Percentiles rank a stretch among this genome's conserved stretches.
Conservation (phyloP, 2,329 filamentous ascomycete species). For the Alternaria sp. region DNA sequence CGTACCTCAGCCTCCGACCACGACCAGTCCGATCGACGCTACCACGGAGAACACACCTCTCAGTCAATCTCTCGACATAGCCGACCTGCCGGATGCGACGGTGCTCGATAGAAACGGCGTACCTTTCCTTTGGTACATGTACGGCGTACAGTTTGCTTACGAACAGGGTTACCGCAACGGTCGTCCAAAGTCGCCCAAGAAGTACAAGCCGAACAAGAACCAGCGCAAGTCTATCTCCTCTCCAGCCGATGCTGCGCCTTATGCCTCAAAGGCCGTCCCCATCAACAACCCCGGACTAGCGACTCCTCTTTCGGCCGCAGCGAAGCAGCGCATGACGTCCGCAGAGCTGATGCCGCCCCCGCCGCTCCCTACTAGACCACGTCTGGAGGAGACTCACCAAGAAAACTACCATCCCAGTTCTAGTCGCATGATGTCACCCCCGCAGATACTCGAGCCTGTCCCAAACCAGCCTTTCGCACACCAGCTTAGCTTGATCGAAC, state of each 20-base stretch:
- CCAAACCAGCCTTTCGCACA: constrained; percentile 10
- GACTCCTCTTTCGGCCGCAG: neutral
- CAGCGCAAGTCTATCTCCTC: neutral
- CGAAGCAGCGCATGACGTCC: constrained; percentile 5
- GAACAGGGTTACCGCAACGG: constrained; percentile 17
- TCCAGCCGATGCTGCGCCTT: neutral
- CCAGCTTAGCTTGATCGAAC: constrained; percentile 23
- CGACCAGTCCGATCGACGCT: neutral
- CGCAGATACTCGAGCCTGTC: neutral
- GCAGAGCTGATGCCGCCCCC: constrained; percentile 1
- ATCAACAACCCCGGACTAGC: neutral
- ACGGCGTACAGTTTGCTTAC: constrained; percentile 29
- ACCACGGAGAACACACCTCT: neutral
- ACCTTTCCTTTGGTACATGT: constrained; percentile 41
- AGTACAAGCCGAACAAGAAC: constrained; percentile 17
- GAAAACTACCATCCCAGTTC: neutral
- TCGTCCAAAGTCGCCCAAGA: constrained; percentile 28
- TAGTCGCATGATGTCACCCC: neutral
- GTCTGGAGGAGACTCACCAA: neutral
- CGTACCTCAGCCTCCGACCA: constrained; percentile 20
- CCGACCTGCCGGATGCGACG: constrained; percentile 22
- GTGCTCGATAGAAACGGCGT: constrained; percentile 32
- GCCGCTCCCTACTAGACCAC: neutral
- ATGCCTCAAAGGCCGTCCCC: neutral
- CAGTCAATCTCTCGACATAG: neutral